A percentile compares a stretch with the other conserved stretches of the same genome.
phyloP scores from a whole-genome alignment of 1,139 yeast species.

The Pichia sp. region DNA sequence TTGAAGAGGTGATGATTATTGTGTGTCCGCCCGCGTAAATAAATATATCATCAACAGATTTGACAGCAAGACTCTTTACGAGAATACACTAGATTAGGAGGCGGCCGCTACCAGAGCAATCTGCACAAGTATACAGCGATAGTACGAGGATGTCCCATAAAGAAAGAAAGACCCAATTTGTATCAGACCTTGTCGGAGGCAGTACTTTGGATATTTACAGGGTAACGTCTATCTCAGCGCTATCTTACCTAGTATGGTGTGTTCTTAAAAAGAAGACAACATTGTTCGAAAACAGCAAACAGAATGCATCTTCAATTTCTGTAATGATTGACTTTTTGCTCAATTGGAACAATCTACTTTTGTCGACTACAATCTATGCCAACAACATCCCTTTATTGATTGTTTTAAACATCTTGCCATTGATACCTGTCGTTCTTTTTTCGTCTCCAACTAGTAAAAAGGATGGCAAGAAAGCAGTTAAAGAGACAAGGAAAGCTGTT shows the following conservation, averaged over 20 bases:
- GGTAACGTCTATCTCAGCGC: slow-evolving; percentile 64
- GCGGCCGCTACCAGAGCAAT: neutral
- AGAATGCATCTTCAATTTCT: slow-evolving; percentile 14
- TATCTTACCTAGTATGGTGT: slow-evolving; percentile 51
- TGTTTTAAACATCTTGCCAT: slow-evolving; percentile 41
- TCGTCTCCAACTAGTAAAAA: slow-evolving; percentile 9
- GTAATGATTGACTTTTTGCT: slow-evolving; percentile 54
- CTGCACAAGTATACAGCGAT: neutral
- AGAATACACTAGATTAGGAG: neutral
- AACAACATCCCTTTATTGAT: slow-evolving; percentile 43
- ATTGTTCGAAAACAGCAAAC: slow-evolving; percentile 31
- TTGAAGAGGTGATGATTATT: neutral
- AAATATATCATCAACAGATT: neutral
- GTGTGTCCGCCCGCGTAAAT: neutral
- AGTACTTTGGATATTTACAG: slow-evolving; percentile 64
- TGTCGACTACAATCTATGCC: slow-evolving; percentile 68
- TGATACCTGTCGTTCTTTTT: slow-evolving; percentile 13
- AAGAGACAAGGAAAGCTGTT: slow-evolving; percentile 9
- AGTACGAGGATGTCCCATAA: slow-evolving; percentile 38
- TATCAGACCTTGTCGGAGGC: slow-evolving; percentile 78
- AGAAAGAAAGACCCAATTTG: slow-evolving; percentile 79
- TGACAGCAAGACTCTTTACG: neutral
- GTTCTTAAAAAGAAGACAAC: slow-evolving; percentile 38
- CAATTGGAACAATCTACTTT: slow-evolving; percentile 61
- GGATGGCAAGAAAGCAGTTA: neutral